Percentiles rank a stretch among this genome's conserved stretches.
phyloP scores from a whole-genome alignment of 345 rosid species.

The Eucalyptus camaldulensis region DNA sequence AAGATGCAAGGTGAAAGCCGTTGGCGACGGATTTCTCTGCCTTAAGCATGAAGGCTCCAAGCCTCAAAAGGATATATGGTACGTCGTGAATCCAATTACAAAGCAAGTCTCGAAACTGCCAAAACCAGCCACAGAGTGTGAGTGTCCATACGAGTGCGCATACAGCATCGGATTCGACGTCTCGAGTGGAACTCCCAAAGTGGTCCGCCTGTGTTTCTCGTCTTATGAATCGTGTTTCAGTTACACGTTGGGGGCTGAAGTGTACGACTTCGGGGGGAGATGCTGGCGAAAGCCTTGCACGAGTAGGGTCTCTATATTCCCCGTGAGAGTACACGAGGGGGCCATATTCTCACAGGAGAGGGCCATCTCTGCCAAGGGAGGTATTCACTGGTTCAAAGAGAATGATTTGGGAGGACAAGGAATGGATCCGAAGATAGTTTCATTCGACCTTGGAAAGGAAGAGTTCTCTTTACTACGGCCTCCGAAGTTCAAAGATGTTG shows the following conservation, averaged over 20 bases:
- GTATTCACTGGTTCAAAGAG: neutral
- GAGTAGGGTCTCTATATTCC: neutral
- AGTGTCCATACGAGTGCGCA: neutral
- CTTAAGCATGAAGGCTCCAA: neutral
- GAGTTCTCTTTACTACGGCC: neutral
- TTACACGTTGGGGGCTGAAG: neutral
- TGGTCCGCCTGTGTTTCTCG: neutral
- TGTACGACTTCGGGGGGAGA: neutral
- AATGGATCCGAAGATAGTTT: neutral
- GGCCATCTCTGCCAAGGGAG: neutral
- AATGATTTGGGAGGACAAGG: neutral
- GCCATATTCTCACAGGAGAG: neutral
- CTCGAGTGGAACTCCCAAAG: neutral
- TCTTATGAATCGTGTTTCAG: neutral
- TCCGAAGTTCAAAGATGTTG: neutral
- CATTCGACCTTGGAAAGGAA: neutral
- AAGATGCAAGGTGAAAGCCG: neutral
- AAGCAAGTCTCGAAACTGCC: neutral
- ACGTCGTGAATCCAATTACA: neutral
- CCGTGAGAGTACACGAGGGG: neutral
- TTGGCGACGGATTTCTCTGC: neutral
- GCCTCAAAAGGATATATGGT: neutral
- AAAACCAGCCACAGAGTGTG: neutral
- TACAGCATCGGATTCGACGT: neutral
- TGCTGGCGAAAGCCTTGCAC: neutral